These are phyloP conservation scores for Sideroxylon spinosum DNA, from an alignment of 179 eudicot species.

Conservation along the genomic window DNA sequence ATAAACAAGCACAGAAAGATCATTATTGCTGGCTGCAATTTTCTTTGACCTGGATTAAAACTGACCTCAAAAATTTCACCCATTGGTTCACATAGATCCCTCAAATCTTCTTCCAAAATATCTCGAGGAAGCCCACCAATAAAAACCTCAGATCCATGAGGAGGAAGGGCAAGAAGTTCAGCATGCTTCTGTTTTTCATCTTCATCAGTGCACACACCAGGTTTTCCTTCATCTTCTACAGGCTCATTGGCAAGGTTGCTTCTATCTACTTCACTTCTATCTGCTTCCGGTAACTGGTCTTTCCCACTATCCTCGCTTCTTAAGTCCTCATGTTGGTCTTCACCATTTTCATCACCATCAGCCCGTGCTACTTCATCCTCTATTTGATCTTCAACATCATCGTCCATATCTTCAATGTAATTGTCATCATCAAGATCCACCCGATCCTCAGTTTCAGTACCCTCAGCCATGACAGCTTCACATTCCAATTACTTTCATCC, in stretches of 20 bases:
- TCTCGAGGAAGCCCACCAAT: slow-evolving; percentile 89
- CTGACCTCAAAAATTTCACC: slow-evolving; percentile 81
- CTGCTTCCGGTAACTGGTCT: slow-evolving; percentile 45
- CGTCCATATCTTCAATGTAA: slow-evolving; percentile 56
- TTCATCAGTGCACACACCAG: slow-evolving; percentile 27
- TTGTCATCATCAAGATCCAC: slow-evolving; percentile 91
- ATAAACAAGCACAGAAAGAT: not conserved
- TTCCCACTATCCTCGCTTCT: slow-evolving; percentile 49
- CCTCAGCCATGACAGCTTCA: slow-evolving; percentile 53
- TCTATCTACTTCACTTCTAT: slow-evolving; percentile 30
- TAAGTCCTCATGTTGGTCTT: slow-evolving; percentile 47
- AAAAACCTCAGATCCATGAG: slow-evolving; percentile 85
- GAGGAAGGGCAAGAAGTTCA: slow-evolving; percentile 83
- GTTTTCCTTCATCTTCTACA: slow-evolving; percentile 46
- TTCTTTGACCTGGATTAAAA: not conserved
- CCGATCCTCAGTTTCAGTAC: slow-evolving; percentile 76
- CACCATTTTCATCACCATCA: slow-evolving; percentile 51
- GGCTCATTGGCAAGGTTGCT: slow-evolving; percentile 29
- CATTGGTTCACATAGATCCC: slow-evolving; percentile 78
- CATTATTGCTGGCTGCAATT: not conserved
- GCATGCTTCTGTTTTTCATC: slow-evolving; percentile 57
- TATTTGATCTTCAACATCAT: slow-evolving; percentile 42
- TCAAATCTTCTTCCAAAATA: slow-evolving; percentile 70
- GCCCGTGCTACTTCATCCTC: slow-evolving; percentile 52
- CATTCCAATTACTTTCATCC: no score